phyloP scores from a whole-genome alignment of 1,284 basidiomycete species.

The Naganishia cerealis region DNA sequence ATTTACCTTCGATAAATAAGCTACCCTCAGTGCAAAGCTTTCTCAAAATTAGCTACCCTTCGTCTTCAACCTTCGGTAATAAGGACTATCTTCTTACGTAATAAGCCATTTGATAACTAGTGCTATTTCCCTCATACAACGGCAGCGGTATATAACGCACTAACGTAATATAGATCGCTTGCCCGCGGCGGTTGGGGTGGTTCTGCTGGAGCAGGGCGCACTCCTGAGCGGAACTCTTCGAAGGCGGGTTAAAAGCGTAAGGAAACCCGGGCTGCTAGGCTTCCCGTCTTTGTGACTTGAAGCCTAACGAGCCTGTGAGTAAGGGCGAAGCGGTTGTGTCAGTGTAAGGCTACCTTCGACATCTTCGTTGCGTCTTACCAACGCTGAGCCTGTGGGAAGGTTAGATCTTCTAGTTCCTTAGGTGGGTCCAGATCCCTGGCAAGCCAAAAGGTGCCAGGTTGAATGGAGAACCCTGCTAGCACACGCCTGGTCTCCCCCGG shows the following conservation, averaged over 20 bases:
- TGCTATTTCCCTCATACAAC: background rate
- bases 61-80: background rate
- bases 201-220: background rate
- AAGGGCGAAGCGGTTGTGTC: background rate
- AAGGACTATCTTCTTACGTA: background rate
- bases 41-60: background rate
- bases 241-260: background rate
- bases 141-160: background rate
- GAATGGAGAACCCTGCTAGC: conserved; percentile 5
- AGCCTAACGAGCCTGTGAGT: background rate
- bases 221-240: background rate
- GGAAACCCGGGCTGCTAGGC: background rate
- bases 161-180: background rate
- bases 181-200: background rate
- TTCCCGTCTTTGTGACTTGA: background rate
- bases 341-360: background rate
- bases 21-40: background rate
- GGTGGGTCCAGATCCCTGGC: conserved; percentile 13
- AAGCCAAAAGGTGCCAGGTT: conserved; percentile 1
- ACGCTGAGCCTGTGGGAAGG: background rate
- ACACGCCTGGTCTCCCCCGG: conserved; percentile 18
- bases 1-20: background rate
- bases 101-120: background rate
- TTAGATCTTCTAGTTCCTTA: conserved; percentile 9
- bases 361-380: background rate